A percentile compares a stretch with the other conserved stretches of the same genome.
Conservation (phyloP, 1,284 basidiomycete species). For the Apiotrichum laibachii region DNA sequence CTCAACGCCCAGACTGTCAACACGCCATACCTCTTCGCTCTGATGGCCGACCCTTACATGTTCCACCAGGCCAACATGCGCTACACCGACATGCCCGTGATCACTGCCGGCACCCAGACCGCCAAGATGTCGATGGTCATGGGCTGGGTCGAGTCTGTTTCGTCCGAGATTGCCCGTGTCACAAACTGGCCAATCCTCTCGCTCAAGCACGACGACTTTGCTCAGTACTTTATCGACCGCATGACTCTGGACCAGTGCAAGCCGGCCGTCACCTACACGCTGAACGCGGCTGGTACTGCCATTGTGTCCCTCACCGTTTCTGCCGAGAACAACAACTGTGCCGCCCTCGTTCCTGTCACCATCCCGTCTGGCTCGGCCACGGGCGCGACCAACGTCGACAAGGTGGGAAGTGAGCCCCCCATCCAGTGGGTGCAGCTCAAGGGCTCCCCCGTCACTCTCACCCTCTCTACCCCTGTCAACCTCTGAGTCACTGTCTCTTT, state of each 20-base stretch:
- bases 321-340: constrained; percentile 5
- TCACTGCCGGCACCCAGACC: constrained; percentile 10
- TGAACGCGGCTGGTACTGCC: not conserved
- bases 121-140: constrained; percentile 15
- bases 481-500: not conserved
- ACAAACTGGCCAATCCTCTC: constrained; percentile 15
- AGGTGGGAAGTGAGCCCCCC: constrained; percentile 13
- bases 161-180: constrained; percentile 7
- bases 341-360: constrained; percentile 6
- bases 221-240: constrained; percentile 14
- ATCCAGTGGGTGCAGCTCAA: constrained; percentile 13
- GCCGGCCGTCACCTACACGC: not conserved
- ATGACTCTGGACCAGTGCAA: constrained; percentile 8
- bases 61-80: constrained; percentile 20
- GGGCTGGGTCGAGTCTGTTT: constrained; percentile 14
- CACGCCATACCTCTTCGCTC: constrained; percentile 7
- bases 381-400: not conserved
- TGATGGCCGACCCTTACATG: constrained; percentile 15
- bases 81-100: constrained; percentile 8
- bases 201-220: constrained; percentile 9
- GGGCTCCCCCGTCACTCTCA: constrained; percentile 2
- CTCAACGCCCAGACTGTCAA: constrained; percentile 6
- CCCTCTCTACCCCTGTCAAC: constrained; percentile 22
- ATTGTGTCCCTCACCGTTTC: constrained; percentile 6
- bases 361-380: constrained; percentile 6